A percentile compares a stretch with the other conserved stretches of the same genome.
These are phyloP conservation scores for Spinacia oleracea DNA, from an alignment of 179 eudicot species.

Conservation along the genomic window DNA sequence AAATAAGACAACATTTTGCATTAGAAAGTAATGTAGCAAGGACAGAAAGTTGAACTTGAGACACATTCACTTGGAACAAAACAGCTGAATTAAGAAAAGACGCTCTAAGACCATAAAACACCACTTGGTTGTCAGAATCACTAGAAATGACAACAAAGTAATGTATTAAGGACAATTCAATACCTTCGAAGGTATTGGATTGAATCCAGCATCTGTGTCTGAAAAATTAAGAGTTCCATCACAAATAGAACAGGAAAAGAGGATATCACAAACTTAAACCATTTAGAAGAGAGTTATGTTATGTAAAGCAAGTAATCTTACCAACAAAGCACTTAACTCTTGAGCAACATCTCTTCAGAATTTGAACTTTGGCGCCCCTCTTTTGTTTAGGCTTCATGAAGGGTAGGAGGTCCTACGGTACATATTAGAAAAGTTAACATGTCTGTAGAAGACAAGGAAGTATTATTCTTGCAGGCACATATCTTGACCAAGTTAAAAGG, in stretches of 20 bases:
- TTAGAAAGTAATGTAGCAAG: neutral
- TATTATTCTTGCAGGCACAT: neutral
- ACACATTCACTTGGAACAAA: neutral
- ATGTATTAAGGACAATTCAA: neutral
- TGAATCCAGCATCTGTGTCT: slow-evolving; percentile 86
- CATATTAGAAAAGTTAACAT: slow-evolving; percentile 19
- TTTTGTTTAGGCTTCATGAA: slow-evolving; percentile 68
- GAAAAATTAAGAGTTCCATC: slow-evolving; percentile 31
- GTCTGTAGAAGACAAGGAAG: neutral
- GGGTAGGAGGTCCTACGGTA: slow-evolving; percentile 56
- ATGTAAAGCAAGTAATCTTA: slow-evolving; percentile 27
- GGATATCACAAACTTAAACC: neutral
- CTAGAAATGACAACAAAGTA: neutral
- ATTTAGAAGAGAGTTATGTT: neutral
- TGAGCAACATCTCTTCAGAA: slow-evolving; percentile 48
- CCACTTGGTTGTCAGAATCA: neutral
- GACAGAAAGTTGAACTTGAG: neutral
- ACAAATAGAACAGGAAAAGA: neutral
- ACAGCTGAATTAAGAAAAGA: neutral
- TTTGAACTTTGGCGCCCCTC: slow-evolving; percentile 47
- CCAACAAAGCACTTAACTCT: slow-evolving; percentile 86
- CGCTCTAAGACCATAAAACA: neutral
- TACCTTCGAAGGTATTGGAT: slow-evolving; percentile 78
- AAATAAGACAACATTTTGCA: neutral
- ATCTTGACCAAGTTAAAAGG: neutral